Evolutionary conservation across 495 filamentous ascomycete genomes (phyloP), one percentile per base, ranked within the genome.

Genomic region (Parathielavia appendiculata): DNA sequence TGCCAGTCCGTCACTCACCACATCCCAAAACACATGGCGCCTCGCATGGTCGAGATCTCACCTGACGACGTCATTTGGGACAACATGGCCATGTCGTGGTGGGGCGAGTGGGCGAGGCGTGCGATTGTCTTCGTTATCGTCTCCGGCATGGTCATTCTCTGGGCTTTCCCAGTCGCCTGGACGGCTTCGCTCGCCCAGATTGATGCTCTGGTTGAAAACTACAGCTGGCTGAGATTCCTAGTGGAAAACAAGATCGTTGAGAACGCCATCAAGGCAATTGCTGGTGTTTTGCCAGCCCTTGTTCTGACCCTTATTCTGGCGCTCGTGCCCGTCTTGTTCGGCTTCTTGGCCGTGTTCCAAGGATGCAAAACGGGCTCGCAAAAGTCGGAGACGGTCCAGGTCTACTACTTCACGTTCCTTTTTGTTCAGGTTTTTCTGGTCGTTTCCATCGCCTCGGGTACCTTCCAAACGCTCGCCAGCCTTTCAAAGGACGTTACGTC

Each of bases 41-140:
- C 93, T 30, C 88, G 93, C 20, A 81, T 87, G 44, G 88, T 97
- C 17, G 93, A 97, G 67, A 92, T 98, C 48, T 90, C 89, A 32
- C 93, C 93, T 0, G 85, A 89, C 55, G 92, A 97, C 71, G 92
- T 98, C 20, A 79, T 97, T 51, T 98, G 93, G 93, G 89, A 95
- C 59, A 98, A 98, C 69, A 92, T 98, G 88, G 92, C 89, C 4
- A 87, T 97, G 64, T 87, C 83, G 63, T 97, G 95, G 93, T 97
- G 90, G 89, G 85, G 91, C 63, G 83, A 86, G 47, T 96, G 93
- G 79, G 63, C 90, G 22, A 85, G 93, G 36, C 86, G 84, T 43
- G 79, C 76, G 52, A 66, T 84, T 34, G 84, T 93, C 20, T 72
- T 90, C 23, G 73, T 75, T 41, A 58, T 89, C 30, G 89, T 92